phyloP scores from a whole-genome alignment of 2,329 filamentous ascomycete species.

The Calonectria honghensis region DNA sequence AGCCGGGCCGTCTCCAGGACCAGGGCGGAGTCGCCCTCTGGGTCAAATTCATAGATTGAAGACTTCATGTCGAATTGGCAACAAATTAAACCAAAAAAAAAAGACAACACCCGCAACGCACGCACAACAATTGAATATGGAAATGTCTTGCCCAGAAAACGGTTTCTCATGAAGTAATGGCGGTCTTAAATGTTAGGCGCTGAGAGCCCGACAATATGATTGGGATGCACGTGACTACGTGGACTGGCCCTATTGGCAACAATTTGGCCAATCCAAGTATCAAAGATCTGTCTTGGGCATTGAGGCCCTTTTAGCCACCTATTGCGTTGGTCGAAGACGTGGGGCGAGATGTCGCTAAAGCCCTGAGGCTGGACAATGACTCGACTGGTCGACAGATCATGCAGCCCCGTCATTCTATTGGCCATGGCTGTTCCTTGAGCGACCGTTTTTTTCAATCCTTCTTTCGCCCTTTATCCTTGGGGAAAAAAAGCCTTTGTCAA shows the following conservation, averaged over 20 bases:
- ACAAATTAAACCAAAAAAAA: not conserved
- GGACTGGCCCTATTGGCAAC: conserved; percentile 22
- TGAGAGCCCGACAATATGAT: conserved; percentile 9
- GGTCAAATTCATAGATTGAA: conserved; percentile 12
- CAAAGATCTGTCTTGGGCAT: not conserved
- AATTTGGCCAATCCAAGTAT: conserved; percentile 13
- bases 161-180: not conserved
- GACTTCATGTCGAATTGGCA: conserved; percentile 2
- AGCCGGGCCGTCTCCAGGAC: conserved; percentile 4
- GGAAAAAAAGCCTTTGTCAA: not conserved
- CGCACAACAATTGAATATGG: not conserved
- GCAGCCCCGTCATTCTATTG: conserved; percentile 9
- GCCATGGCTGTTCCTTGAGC: not conserved
- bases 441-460: not conserved
- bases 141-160: conserved; percentile 1
- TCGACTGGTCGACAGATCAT: conserved; percentile 13
- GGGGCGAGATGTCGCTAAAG: conserved; percentile 2
- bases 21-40: conserved; percentile 8
- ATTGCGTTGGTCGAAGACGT: conserved; percentile 3
- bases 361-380: conserved; percentile 14
- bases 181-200: conserved; percentile 20
- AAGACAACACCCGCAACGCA: not conserved
- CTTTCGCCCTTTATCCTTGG: no score
- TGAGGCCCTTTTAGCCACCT: conserved; percentile 13
- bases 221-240: conserved; percentile 11